A percentile compares a stretch with the other conserved stretches of the same genome.
These are phyloP conservation scores for Emmonsia crescens DNA, from an alignment of 2,329 filamentous ascomycete genomes.

Conservation along the genomic window DNA sequence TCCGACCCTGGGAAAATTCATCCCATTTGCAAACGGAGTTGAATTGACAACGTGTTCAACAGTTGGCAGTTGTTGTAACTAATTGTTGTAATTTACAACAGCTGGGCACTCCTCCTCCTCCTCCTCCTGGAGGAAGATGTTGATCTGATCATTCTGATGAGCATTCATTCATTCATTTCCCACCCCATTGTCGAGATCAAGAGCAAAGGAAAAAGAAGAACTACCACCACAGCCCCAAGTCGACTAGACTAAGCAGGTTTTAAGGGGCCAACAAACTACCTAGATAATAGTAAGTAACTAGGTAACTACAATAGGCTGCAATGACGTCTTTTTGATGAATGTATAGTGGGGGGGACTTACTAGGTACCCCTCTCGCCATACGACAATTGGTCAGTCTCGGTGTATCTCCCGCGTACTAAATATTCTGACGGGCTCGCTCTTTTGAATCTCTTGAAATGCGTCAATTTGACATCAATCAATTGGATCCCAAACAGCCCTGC, in stretches of 20 bases:
- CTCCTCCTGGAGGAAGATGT: too few species aligned
- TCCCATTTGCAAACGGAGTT: not conserved
- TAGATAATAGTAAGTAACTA: too few species aligned
- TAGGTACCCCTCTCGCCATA: not conserved
- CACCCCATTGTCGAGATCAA: not conserved
- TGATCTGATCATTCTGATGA: too few species aligned
- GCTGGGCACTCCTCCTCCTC: too few species aligned
- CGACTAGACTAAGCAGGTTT: not conserved
- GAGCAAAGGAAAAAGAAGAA: too few species aligned
- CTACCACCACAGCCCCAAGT: too few species aligned
- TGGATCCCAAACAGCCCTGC: too few species aligned
- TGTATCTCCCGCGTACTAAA: constrained; percentile 1
- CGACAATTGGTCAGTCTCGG: not conserved
- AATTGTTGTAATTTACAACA: too few species aligned
- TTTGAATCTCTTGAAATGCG: not conserved
- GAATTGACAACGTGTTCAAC: not conserved
- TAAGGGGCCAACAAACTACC: too few species aligned
- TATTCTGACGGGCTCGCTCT: not conserved
- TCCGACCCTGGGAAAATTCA: not conserved
- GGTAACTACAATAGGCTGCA: too few species aligned
- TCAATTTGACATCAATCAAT: not conserved
- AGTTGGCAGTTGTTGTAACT: not conserved
- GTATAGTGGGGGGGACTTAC: not conserved
- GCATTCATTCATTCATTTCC: too few species aligned
- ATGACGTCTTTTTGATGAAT: not conserved